Conservation (phyloP, 2,329 filamentous ascomycete genomes). For the Endocalyx cinctus region DNA sequence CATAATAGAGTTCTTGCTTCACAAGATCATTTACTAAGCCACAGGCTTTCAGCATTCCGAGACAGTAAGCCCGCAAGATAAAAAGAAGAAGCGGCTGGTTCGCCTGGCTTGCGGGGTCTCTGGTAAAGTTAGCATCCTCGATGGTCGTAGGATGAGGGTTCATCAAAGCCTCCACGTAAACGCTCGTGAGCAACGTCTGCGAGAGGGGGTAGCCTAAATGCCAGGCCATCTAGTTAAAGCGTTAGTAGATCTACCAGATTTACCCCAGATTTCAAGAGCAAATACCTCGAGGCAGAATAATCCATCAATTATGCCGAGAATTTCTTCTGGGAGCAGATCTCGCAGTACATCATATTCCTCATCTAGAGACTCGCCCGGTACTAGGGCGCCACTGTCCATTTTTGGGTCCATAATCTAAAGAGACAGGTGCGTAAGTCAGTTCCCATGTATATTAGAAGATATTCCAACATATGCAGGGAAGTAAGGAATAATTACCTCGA, state of each 20-base stretch:
- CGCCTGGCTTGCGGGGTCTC: slow-evolving; percentile 24
- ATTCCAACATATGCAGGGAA: no score
- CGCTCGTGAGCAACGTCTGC: slow-evolving; percentile 88
- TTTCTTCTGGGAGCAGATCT: slow-evolving; percentile 67
- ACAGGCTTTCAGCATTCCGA: slow-evolving; percentile 79
- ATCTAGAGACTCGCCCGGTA: slow-evolving; percentile 74
- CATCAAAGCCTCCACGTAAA: slow-evolving; percentile 82
- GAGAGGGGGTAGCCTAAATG: slow-evolving; percentile 93
- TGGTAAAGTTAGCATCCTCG: slow-evolving; percentile 60
- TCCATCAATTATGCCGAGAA: slow-evolving; percentile 92
- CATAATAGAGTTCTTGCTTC: slow-evolving; percentile 81
- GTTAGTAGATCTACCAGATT: no score
- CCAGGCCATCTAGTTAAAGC: slow-evolving; percentile 97
- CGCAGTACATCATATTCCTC: slow-evolving; percentile 73
- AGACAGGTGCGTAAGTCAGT: no score
- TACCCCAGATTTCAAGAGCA: no score
- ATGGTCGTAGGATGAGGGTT: slow-evolving; percentile 63
- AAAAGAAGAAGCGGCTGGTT: slow-evolving; percentile 47
- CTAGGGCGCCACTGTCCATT: slow-evolving; percentile 91
- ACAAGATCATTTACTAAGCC: slow-evolving; percentile 73
- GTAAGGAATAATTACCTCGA: slow-evolving; percentile 54
- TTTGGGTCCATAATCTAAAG: slow-evolving; percentile 94
- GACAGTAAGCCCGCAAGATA: slow-evolving; percentile 78
- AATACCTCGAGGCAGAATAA: slow-evolving; percentile 80
- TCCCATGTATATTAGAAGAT: no score